Evolutionary conservation across 371 early-diverging fungal species (phyloP).

Genomic region (Lichtheimia corymbifera): DNA sequence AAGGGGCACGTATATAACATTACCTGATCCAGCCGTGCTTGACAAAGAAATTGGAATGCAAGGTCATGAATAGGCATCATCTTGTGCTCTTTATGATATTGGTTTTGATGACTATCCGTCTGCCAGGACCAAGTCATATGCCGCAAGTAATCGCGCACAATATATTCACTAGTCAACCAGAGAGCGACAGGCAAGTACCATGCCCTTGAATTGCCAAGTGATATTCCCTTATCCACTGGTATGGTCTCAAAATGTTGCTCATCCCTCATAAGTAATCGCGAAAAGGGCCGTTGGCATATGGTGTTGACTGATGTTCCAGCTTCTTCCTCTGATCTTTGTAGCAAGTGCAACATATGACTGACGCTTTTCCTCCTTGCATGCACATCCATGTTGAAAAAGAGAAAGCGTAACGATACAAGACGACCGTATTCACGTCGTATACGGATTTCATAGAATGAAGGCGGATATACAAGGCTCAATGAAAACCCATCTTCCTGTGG

Average conservation of each 20-base stretch:
- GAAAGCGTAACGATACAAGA: conserved; percentile 29
- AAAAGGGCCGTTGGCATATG: conserved; percentile 54
- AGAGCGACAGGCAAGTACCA: conserved; percentile 47
- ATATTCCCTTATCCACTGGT: conserved; percentile 2
- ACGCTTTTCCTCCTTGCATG: conserved; percentile 25
- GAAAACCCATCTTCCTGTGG: conserved; percentile 25
- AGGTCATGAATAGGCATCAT: conserved; percentile 70
- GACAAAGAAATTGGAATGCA: conserved; percentile 73
- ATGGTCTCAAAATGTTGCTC: conserved; percentile 28
- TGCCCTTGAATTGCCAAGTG: conserved; percentile 10
- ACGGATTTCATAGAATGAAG: conserved; percentile 46
- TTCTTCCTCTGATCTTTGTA: conserved; percentile 14
- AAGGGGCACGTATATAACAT: too few species aligned
- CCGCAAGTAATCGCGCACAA: conserved; percentile 62
- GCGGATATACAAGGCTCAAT: conserved; percentile 23
- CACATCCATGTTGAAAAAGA: conserved; percentile 58
- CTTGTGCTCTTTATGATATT: conserved; percentile 51
- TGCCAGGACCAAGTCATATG: conserved; percentile 73
- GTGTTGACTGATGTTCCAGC: conserved; percentile 25
- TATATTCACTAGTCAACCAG: conserved; percentile 49
- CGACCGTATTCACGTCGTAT: conserved; percentile 47
- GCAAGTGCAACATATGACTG: conserved; percentile 20
- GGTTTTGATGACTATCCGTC: conserved; percentile 50
- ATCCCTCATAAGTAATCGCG: conserved; percentile 55
- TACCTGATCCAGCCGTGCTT: conserved; percentile 70